Conservation (phyloP, 202 grass and related monocot species). For the Setaria italica region DNA sequence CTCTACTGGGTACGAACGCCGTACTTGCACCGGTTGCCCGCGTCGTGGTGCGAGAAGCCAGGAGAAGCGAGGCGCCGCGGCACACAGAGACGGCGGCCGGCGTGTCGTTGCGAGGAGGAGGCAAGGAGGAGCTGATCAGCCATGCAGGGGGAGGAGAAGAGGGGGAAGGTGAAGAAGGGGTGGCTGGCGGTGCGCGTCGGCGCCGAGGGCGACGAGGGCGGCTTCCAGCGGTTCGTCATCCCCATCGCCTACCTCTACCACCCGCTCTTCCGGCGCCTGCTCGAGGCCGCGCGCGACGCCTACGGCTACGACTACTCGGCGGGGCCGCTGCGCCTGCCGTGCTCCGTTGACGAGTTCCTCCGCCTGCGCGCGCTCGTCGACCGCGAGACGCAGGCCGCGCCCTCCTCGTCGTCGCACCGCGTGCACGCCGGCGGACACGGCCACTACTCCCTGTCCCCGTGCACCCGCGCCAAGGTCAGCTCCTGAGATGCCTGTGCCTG, state of each 20-base stretch:
- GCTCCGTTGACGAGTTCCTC: slow-evolving; percentile 92
- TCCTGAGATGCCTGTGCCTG: neutral
- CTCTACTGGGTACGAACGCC: neutral
- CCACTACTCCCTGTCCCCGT: slow-evolving; percentile 38
- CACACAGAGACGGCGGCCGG: neutral
- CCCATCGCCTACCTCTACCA: slow-evolving; percentile 97
- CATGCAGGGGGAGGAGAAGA: slow-evolving; percentile 66
- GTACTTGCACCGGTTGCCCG: neutral
- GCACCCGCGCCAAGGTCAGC: slow-evolving; percentile 57
- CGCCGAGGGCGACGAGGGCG: slow-evolving; percentile 51
- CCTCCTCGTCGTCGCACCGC: slow-evolving; percentile 24
- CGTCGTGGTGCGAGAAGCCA: neutral
- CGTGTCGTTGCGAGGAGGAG: neutral
- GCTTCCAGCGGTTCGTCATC: slow-evolving; percentile 69
- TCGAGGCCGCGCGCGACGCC: slow-evolving; percentile 70
- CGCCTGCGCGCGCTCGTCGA: slow-evolving; percentile 77
- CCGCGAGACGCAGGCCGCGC: slow-evolving; percentile 40
- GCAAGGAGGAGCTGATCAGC: neutral
- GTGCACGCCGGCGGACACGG: slow-evolving; percentile 49
- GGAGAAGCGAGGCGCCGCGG: neutral
- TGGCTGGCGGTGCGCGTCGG: slow-evolving; percentile 78
- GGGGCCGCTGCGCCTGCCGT: slow-evolving; percentile 80
- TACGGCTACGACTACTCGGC: slow-evolving; percentile 79
- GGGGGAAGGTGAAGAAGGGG: slow-evolving; percentile 92
- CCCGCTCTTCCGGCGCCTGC: slow-evolving; percentile 67